Percentiles rank a stretch among this genome's conserved stretches.
These are phyloP conservation scores for Fraxinus platypoda DNA, from an alignment of 305 asterid species.

Conservation along the genomic window DNA sequence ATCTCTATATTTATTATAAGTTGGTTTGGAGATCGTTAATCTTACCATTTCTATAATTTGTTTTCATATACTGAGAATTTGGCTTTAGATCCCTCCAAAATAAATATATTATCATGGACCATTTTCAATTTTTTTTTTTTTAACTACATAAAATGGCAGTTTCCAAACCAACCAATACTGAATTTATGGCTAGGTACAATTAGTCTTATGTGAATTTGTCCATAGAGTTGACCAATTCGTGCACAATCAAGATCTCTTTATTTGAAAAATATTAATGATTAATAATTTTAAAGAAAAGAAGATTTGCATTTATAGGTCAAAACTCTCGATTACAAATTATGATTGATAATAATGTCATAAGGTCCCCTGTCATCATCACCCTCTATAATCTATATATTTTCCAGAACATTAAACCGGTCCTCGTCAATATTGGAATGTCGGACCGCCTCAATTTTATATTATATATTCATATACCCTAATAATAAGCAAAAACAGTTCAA, in stretches of 20 bases:
- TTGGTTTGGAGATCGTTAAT: neutral
- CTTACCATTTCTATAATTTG: neutral
- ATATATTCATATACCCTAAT: neutral
- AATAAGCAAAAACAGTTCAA: neutral
- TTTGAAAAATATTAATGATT: neutral
- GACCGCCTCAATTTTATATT: slow-evolving; percentile 17
- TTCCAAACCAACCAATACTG: neutral
- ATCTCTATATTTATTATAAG: too few relatives aligned
- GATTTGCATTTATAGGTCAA: slow-evolving; percentile 29
- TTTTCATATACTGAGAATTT: neutral
- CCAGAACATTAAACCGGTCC: slow-evolving; percentile 18
- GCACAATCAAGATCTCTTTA: slow-evolving; percentile 19
- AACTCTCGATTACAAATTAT: slow-evolving; percentile 35
- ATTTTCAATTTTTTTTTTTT: neutral
- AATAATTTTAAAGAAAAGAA: slow-evolving; percentile 11
- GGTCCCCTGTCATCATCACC: slow-evolving; percentile 26
- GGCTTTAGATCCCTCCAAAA: neutral
- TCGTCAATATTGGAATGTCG: slow-evolving; percentile 35
- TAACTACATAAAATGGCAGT: neutral
- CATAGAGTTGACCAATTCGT: slow-evolving; percentile 4
- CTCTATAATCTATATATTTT: slow-evolving; percentile 4
- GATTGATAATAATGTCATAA: slow-evolving; percentile 23
- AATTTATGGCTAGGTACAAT: neutral
- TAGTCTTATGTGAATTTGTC: slow-evolving; percentile 7
- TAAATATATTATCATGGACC: neutral